Percentiles rank a stretch among this genome's conserved stretches.
phyloP scores from a whole-genome alignment of 495 filamentous ascomycete species.

The Trichoderma parareesei region DNA sequence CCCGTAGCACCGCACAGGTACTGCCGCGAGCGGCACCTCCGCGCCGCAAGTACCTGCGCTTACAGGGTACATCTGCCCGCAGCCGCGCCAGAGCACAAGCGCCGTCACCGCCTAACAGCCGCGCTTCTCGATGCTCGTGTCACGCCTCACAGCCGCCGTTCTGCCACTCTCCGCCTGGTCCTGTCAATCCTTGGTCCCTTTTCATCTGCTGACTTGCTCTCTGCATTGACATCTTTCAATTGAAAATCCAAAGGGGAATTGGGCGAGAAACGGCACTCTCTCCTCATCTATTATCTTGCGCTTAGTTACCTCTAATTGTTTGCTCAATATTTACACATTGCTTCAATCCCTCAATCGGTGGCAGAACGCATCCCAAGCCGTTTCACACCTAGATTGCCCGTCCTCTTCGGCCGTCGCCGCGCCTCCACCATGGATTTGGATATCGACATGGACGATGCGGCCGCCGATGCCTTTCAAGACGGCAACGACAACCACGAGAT shows the following conservation, averaged over 20 bases:
- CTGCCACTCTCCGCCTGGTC: not conserved
- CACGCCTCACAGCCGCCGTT: not conserved
- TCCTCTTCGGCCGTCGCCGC: not conserved
- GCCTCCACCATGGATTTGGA: slow-evolving; percentile 59
- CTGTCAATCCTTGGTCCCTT: not conserved
- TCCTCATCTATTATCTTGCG: too few relatives aligned
- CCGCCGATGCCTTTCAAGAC: slow-evolving; percentile 34
- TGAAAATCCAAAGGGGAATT: not conserved
- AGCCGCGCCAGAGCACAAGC: not conserved
- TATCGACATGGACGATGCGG: slow-evolving; percentile 52
- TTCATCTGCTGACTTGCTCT: not conserved
- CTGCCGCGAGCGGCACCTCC: not conserved
- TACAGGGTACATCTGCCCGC: not conserved
- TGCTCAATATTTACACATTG: too few relatives aligned
- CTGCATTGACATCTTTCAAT: not conserved
- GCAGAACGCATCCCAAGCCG: too few relatives aligned
- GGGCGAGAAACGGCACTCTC: not conserved
- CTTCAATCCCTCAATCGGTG: too few relatives aligned
- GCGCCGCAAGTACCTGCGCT: not conserved
- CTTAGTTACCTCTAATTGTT: too few relatives aligned
- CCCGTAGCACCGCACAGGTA: not conserved
- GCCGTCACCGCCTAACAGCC: slow-evolving; percentile 6
- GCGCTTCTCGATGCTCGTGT: not conserved
- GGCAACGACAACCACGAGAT: slow-evolving; percentile 35
- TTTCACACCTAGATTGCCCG: not conserved